Percentiles rank a stretch among this genome's conserved stretches.
Evolutionary conservation across 257 asterid species (phyloP).

Genomic region (Penstemon newberryi): DNA sequence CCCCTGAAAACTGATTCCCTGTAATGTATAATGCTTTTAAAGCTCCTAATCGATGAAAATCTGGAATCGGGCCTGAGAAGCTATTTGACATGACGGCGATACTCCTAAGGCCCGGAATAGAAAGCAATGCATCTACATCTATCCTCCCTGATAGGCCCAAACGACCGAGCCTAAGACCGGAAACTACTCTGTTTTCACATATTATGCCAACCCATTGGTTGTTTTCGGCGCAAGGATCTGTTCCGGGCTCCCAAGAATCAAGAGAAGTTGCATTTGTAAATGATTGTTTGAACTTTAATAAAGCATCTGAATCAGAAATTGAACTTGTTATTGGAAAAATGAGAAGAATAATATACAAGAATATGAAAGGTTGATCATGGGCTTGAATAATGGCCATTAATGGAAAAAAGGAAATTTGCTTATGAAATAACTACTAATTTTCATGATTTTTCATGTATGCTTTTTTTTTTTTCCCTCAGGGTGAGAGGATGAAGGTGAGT

Average conservation of each 20-base stretch:
- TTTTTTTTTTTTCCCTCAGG: slow-evolving; percentile 18
- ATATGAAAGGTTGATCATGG: slow-evolving; percentile 31
- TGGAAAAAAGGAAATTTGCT: neutral
- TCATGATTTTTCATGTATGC: neutral
- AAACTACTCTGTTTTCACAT: slow-evolving; percentile 48
- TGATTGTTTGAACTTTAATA: slow-evolving; percentile 55
- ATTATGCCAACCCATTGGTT: slow-evolving; percentile 54
- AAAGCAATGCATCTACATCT: slow-evolving; percentile 60
- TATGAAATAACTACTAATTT: neutral
- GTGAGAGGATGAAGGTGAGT: neutral
- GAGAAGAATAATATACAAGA: slow-evolving; percentile 34
- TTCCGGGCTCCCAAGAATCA: slow-evolving; percentile 70
- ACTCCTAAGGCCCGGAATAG: slow-evolving; percentile 53
- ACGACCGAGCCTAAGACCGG: slow-evolving; percentile 45
- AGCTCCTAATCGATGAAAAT: slow-evolving; percentile 46
- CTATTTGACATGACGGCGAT: slow-evolving; percentile 45
- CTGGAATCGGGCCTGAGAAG: slow-evolving; percentile 78
- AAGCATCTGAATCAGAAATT: slow-evolving; percentile 55
- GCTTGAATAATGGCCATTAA: slow-evolving; percentile 52
- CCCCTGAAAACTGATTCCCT: slow-evolving; percentile 64
- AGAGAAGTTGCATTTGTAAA: slow-evolving; percentile 48
- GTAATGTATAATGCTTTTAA: slow-evolving; percentile 60
- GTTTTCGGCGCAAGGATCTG: slow-evolving; percentile 48
- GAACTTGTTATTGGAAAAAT: slow-evolving; percentile 30
- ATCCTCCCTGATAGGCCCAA: slow-evolving; percentile 61